Base-by-base conservation (phyloP, 257 asterid species). In the Ajuga chamaepitys region DNA sequence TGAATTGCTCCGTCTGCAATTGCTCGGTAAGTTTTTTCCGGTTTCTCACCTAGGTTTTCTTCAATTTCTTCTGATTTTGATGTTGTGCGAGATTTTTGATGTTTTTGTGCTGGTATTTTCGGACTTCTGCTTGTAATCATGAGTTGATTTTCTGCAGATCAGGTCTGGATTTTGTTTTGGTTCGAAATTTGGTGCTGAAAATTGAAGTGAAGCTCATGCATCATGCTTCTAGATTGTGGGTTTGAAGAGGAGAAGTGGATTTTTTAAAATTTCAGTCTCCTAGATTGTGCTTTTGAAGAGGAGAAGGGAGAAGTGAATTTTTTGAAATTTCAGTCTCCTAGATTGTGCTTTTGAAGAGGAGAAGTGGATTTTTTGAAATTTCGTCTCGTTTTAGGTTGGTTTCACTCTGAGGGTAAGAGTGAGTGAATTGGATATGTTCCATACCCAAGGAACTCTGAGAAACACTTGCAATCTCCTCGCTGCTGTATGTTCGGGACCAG, bases 401-500 rank as follows among this genome's bases (percentile, higher is more conserved):
- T 58, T 47, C 70, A 40, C 71, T 63, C 58, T 13, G 34, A 22
- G 70, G 71, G 72, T 35, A 53, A 69, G 53, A 70, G 58, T 44
- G 66, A 37, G 70, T 54, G 25, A 17, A 61, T 72, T 70, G 77
- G 81, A 78, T 67, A 94, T 94, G 99, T 90, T 84, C 78, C 91
- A 86, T 66, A 69, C 84, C 62, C 96, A 85, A 80, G 99, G 98
- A 73, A 73, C 91, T 73, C 72, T 83, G 80, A 94, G 83, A 54
- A 84, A 82, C 68, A 78, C 80, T 67, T 91, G 98, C 83, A 83
- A 74, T 82, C 86, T 94, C 63, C 98, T 94, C 34, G 91, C 85
- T 3, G 88, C 91, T 32, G 66, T 81, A 62, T 83, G 85, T 55
- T 80, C 85, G 28, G 84, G 77, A 46, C 71, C 73, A 32, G 40